Evolutionary conservation across 768 basidiomycete genomes (phyloP).

Genomic region (Collybia sp.): DNA sequence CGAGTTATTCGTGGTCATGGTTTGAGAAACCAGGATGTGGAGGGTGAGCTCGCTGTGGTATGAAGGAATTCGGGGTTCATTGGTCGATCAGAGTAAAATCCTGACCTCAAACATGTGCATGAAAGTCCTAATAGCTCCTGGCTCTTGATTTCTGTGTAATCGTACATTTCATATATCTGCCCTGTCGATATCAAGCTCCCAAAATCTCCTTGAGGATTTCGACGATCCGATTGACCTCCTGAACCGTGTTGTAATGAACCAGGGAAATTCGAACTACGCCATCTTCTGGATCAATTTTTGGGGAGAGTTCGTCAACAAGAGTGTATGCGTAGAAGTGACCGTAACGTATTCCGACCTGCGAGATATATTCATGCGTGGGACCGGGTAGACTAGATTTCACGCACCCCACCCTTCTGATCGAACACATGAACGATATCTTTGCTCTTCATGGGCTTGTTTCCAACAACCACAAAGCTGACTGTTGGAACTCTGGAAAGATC

Average conservation of each 20-base stretch:
- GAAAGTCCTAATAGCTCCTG: no score
- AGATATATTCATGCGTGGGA: neutral
- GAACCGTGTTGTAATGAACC: conserved; percentile 76
- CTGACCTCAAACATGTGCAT: no score
- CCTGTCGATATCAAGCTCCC: neutral
- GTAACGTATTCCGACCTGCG: conserved; percentile 70
- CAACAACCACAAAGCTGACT: conserved; percentile 66
- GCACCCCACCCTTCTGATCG: conserved; percentile 57
- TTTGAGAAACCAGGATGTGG: no score
- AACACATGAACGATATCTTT: conserved; percentile 59
- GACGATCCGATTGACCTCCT: conserved; percentile 63
- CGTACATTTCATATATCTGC: no score
- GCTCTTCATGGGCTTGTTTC: conserved; percentile 51
- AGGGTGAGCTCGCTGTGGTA: no score
- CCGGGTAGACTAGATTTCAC: neutral
- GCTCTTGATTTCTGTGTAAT: no score
- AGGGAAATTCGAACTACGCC: conserved; percentile 73
- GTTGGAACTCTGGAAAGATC: conserved; percentile 55
- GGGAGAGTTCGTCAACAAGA: conserved; percentile 45
- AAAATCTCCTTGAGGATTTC: conserved; percentile 48
- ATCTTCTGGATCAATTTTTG: conserved; percentile 55
- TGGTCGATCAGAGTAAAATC: no score
- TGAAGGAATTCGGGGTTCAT: no score
- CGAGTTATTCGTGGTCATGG: no score
- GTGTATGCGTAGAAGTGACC: conserved; percentile 79